A percentile compares a stretch with the other conserved stretches of the same genome.
Conservation (phyloP, 345 rosid species). For the Aquilaria malaccensis region DNA sequence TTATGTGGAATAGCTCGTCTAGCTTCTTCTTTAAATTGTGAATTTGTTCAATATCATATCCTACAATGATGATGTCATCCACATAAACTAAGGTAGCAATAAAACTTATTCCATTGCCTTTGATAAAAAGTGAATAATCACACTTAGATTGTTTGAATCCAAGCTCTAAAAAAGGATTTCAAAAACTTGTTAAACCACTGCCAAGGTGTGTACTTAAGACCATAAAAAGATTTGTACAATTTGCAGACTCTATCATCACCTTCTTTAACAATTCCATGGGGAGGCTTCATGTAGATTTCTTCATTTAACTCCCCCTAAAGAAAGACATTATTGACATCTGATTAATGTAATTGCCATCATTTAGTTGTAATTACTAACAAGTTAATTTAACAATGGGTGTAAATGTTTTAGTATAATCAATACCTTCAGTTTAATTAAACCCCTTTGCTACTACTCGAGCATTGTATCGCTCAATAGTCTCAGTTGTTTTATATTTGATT, state of each 20-base stretch:
- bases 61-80: conserved; percentile 1
- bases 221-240: background rate
- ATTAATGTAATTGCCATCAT: too few relatives aligned
- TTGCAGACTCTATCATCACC: background rate
- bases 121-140: too few relatives aligned
- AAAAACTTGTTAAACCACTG: background rate
- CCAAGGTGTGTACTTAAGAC: background rate
- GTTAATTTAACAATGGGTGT: background rate
- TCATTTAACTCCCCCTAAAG: too few relatives aligned
- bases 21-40: background rate
- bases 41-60: background rate
- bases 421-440: too few relatives aligned
- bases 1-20: too few relatives aligned
- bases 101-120: background rate
- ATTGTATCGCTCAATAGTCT: background rate
- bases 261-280: background rate
- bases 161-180: background rate
- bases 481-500: background rate
- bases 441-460: background rate
- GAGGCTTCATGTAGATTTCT: background rate
- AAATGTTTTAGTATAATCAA: background rate
- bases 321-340: too few relatives aligned
- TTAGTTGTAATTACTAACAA: too few relatives aligned
- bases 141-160: too few relatives aligned
- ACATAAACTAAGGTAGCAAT: background rate